Evolutionary conservation across 2,329 filamentous ascomycete genomes (phyloP), one percentile per base, ranked within the genome.

Genomic region (Paecilomyces formosus): DNA sequence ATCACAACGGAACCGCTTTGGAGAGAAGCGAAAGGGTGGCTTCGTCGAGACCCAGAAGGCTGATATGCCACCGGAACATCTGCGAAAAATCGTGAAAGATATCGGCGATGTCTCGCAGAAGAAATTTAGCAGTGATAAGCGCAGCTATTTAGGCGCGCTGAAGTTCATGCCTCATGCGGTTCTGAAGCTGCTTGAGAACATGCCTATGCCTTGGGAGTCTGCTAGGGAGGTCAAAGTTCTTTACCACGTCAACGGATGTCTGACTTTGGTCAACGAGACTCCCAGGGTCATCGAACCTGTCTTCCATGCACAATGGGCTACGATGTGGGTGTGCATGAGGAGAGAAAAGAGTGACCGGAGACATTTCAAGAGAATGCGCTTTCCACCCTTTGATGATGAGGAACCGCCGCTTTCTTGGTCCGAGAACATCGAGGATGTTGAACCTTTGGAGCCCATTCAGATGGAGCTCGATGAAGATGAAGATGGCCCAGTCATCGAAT

Each of bases 121-220:
- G 81, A 97, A 97, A 76, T 99, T 97, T 80, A 97, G 91, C 65
- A 96, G 89, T 71, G 94, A 99, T 79, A 99, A 99, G 82, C 86
- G 94, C 66, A 97, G 92, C 76, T 99, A 99, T 74, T 83, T 99
- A 54, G 95, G 95, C 62, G 94, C 95, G 33, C 78, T 99, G 63
- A 99, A 99, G 78, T 99, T 97, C 78, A 99, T 99, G 94, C 94
- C 94, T 1, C 94, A 99, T 72, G 94, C 94, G 5, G 94, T 99
- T 11, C 78, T 99, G 78, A 99, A 99, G 80, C 82, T 99, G 24
- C 76, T 99, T 58, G 94, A 99, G 79, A 99, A 99, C 69, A 99
- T 99, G 94, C 94, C 94, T 3, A 99, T 99, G 94, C 94, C 94
- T 0, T 99, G 94, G 94, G 94, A 99, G 78, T 94, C 92, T 58